A percentile compares a stretch with the other conserved stretches of the same genome.
These are phyloP conservation scores for Thoreauomyces humboldtii DNA, from an alignment of 192 early-diverging fungal species.

Conservation along the genomic window DNA sequence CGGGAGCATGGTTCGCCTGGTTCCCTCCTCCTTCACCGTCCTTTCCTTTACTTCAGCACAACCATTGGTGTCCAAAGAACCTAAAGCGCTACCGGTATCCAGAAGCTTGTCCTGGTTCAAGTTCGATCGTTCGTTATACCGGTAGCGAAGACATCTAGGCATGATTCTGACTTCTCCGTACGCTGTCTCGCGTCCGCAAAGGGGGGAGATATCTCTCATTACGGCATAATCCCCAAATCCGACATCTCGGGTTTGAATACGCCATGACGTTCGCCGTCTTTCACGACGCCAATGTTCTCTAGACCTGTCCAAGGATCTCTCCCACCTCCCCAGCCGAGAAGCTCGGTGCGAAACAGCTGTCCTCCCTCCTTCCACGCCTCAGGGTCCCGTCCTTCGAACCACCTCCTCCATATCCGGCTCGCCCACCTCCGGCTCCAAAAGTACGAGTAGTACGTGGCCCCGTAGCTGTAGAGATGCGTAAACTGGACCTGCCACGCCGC, in stretches of 20 bases:
- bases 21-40: too few species aligned
- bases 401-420: slow-evolving; percentile 67
- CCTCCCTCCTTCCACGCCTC: slow-evolving; percentile 65
- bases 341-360: slow-evolving; percentile 63
- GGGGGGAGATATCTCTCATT: background rate
- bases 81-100: too few species aligned
- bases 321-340: slow-evolving; percentile 91
- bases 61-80: too few species aligned
- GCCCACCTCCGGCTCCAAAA: slow-evolving; percentile 84
- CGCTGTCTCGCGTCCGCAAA: too few species aligned
- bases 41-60: too few species aligned
- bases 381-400: slow-evolving; percentile 61
- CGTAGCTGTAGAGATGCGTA: slow-evolving; percentile 87
- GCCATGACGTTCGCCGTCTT: slow-evolving; percentile 29
- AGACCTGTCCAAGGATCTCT: slow-evolving; percentile 80
- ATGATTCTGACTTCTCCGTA: too few species aligned
- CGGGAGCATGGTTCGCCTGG: too few species aligned
- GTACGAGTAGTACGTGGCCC: slow-evolving; percentile 93
- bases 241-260: background rate
- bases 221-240: slow-evolving; percentile 2
- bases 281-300: slow-evolving; percentile 37
- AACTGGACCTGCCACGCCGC: slow-evolving; percentile 92
- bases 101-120: too few species aligned
- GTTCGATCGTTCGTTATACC: too few species aligned
- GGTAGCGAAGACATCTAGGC: too few species aligned